These are phyloP conservation scores for Phytopythium litorale DNA, from an alignment of 352 stramenopile species.

Conservation along the genomic window DNA sequence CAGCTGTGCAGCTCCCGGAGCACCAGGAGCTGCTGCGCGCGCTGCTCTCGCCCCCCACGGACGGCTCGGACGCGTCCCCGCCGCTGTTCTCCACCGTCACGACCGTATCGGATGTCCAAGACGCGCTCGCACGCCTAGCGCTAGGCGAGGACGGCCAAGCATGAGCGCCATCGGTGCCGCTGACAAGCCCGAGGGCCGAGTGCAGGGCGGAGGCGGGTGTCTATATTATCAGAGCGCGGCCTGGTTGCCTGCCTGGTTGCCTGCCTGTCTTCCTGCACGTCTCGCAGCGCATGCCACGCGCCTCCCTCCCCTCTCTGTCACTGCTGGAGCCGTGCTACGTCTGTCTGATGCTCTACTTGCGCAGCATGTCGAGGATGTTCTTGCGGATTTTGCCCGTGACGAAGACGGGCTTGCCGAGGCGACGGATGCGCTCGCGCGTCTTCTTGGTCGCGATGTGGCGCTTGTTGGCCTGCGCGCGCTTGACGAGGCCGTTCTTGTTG, in stretches of 20 bases:
- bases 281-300: too few relatives aligned
- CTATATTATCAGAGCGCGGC: slow-evolving; percentile 3
- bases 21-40: background rate
- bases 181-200: too few relatives aligned
- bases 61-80: background rate
- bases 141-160: background rate
- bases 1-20: background rate
- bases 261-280: too few relatives aligned
- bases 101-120: background rate
- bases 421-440: slow-evolving; percentile 72
- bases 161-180: background rate
- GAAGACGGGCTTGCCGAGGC: slow-evolving; percentile 68
- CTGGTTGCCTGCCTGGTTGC: background rate
- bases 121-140: background rate
- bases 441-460: slow-evolving; percentile 85
- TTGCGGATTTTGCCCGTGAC: slow-evolving; percentile 76
- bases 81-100: too few relatives aligned
- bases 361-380: slow-evolving; percentile 76
- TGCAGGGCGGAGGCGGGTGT: background rate
- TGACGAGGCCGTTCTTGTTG: slow-evolving; percentile 76
- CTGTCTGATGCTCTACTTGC: slow-evolving; percentile 30
- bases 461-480: slow-evolving; percentile 79
- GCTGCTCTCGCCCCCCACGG: background rate
- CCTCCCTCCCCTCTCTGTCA: background rate
- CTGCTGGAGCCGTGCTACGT: background rate